A percentile compares a stretch with the other conserved stretches of the same genome.
phyloP scores from a whole-genome alignment of 345 rosid species.

The Ceriops zippeliana region DNA sequence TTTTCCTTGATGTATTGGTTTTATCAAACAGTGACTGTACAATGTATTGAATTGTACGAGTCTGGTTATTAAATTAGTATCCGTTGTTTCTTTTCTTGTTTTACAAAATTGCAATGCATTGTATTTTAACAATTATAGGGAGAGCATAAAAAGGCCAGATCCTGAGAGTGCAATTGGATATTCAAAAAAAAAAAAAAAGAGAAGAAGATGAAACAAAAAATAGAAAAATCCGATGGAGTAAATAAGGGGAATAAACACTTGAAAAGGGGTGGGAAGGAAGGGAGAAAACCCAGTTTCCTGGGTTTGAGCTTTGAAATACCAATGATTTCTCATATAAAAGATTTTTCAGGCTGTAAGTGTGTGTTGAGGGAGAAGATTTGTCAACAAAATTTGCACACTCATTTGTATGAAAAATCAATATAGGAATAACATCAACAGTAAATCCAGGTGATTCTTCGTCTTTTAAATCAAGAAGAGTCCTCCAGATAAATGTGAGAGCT shows the following conservation, averaged over 20 bases:
- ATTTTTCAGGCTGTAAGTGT: no score
- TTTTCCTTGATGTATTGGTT: neutral
- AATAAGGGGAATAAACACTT: neutral
- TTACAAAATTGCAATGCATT: neutral
- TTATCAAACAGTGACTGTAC: neutral
- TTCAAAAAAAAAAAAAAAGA: no score
- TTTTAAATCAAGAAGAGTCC: no score
- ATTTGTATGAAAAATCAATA: no score
- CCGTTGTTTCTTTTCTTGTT: neutral
- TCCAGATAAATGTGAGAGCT: no score
- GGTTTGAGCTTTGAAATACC: no score
- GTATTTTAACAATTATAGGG: neutral
- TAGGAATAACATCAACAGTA: no score
- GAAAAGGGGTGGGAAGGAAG: neutral
- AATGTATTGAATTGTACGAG: neutral
- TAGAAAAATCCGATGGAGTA: neutral
- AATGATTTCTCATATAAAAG: no score
- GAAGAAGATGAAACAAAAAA: no score
- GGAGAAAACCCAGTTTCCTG: neutral
- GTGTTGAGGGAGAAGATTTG: no score
- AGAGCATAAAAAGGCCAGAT: neutral
- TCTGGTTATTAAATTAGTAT: neutral
- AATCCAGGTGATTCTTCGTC: no score
- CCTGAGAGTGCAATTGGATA: neutral
- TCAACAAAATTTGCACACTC: no score